Evolutionary conservation across 1,139 yeast genomes (phyloP), one percentile per base, ranked within the genome.

Genomic region (Suhomyces bribrorum): DNA sequence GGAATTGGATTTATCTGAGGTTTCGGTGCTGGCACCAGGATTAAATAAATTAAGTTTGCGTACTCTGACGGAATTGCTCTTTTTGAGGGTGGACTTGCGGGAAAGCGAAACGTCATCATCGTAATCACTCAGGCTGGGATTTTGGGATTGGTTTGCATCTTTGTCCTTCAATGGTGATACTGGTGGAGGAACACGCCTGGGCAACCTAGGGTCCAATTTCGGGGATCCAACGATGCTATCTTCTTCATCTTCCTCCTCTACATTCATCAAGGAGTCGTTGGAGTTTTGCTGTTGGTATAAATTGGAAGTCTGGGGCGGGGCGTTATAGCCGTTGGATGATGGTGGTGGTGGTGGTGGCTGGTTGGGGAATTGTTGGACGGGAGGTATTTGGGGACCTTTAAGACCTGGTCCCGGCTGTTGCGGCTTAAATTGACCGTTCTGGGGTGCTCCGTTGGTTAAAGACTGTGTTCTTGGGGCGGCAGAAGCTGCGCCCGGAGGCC

Each of bases 191-290:
- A 16, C 28, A 26, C 20, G 23, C 14, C 14, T 26, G n/a, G 32
- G 32, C 25, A n/a, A 16, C 6, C 12, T n/a, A 20, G 25, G 20
- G 9, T 29, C 37, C 5, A 14, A 32, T 18, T 26, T 31, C 5
- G 37, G 39, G 7, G 38, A 15, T 12, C 13, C 24, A 3, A 37
- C 11, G 12, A 18, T 17, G 16, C 35, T 36, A 13, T 53, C 59
- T 30, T 64, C 69, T 34, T 69, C 76, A 7, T 64, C 70, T 50
- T 69, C 76, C 46, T 69, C 76, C 2, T 58, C 58, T 0, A 71
- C 73, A 44, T 69, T 65, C 62, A 60, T 62, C 7, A 70, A 48
- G 1, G 73, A 68, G 37, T 71, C 76, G 34, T 54, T 64, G 1
- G 74, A 67, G 15, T 50, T 49, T 26, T 46, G 50, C 13, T 36